Conservation (phyloP, 148 eudicot genomes). For the Nepenthes mirabilis region DNA sequence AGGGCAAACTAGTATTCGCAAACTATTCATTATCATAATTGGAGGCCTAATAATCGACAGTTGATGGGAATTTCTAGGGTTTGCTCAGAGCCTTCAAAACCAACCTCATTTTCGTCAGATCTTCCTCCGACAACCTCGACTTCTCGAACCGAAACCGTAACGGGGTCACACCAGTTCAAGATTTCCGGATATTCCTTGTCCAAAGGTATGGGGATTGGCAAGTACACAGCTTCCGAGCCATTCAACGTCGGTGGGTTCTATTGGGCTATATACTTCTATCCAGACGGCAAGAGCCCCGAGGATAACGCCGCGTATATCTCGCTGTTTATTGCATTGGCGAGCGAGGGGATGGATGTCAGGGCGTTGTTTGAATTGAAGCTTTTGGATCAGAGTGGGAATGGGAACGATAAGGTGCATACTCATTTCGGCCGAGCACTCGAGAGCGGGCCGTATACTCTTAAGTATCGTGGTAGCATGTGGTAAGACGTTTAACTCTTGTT, state of each 20-base stretch:
- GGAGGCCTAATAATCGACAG: no score
- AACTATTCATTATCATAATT: no score
- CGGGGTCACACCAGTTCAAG: slow-evolving; percentile 1
- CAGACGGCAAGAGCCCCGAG: slow-evolving; percentile 24
- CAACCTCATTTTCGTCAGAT: background rate
- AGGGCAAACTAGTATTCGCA: no score
- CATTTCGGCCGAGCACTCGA: slow-evolving; percentile 26
- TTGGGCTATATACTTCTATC: slow-evolving; percentile 35
- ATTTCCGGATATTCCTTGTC: background rate
- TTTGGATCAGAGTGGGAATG: slow-evolving; percentile 31
- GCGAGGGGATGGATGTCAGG: slow-evolving; percentile 26
- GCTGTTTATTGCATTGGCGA: slow-evolving; percentile 25
- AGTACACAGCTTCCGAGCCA: slow-evolving; percentile 9
- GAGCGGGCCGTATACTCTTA: slow-evolving; percentile 25
- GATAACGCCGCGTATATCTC: slow-evolving; percentile 26
- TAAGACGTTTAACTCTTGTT: background rate
- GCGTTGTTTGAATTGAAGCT: slow-evolving; percentile 29
- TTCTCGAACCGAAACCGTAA: slow-evolving; percentile 2
- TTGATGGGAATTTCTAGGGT: background rate
- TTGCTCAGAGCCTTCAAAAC: background rate
- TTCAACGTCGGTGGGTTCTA: slow-evolving; percentile 24
- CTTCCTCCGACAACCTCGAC: slow-evolving; percentile 2
- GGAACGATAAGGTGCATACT: slow-evolving; percentile 21
- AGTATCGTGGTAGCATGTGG: slow-evolving; percentile 33
- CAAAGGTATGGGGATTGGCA: slow-evolving; percentile 1